Evolutionary conservation across 2,329 filamentous ascomycete genomes (phyloP), one percentile per base, ranked within the genome.

Genomic region (Colletotrichum incanum): DNA sequence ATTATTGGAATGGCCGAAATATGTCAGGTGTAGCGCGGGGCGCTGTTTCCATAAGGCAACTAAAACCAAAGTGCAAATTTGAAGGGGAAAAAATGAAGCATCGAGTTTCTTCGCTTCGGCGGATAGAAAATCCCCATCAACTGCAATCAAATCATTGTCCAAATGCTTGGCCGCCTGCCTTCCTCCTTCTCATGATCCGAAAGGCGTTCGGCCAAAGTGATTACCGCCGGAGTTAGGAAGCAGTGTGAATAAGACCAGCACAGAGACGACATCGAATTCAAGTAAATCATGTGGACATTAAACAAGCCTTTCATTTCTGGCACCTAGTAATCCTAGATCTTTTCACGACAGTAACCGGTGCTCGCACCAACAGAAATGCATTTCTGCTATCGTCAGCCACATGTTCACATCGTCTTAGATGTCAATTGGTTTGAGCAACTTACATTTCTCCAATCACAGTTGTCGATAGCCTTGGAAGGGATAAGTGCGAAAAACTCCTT

Each of bases 401-500:
- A 12, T 5, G 16, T 59, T 18, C 39, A 7, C 8, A 5, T 18
- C 2, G 3, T 31, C 8, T 28, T 18, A 31, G 34, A 37, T 11
- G 34, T 37, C 34, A 8, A 8, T 37, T 37, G 34, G 34, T 37
- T 5, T 11, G 9, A 31, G 28, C 11, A 37, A 37, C 59, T 64
- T 26, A 68, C 65, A 3, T 68, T 39, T 20, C 37, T 64, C 65
- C 65, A 68, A 3, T 49, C 59, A 18, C 65, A 68, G 18, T 68
- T 68, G 49, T 68, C 12, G 6, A 68, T 68, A 18, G 59, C 65
- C 39, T 68, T 64, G 1, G 49, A n/a, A 2, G 39, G 47, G 5
- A 55, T n/a, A 39, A 67, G 9, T 3, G 34, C 18, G 0, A n/a
- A 9, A 1, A 5, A 31, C 2, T 8, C n/a, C 11, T 49, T 34